Percentiles rank a stretch among this genome's conserved stretches.
Evolutionary conservation across 1,139 yeast genomes (phyloP).

Genomic region (Zygosaccharomyces pseudobailii): DNA sequence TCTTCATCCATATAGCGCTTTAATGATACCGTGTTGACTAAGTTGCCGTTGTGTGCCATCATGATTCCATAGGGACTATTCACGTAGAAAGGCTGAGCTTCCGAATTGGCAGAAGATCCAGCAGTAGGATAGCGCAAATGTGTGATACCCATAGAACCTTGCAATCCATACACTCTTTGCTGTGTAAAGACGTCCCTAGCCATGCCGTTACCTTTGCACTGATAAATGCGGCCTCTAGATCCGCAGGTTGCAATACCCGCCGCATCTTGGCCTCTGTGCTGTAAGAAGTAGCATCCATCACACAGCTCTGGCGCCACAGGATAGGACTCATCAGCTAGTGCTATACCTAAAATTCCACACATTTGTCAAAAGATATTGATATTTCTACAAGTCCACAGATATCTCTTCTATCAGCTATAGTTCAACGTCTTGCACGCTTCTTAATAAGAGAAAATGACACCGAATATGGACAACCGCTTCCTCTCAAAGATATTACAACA

Average conservation of each 20-base stretch:
- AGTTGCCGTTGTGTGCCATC: constrained; percentile 88
- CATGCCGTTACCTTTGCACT: constrained; percentile 99
- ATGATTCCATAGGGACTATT: constrained; percentile 94
- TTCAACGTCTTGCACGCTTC: not conserved
- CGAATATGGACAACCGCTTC: not conserved
- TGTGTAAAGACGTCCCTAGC: constrained; percentile 95
- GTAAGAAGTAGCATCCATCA: constrained; percentile 90
- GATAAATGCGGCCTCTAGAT: constrained; percentile 85
- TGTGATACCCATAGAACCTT: constrained; percentile 93
- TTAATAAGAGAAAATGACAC: no score
- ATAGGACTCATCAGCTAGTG: constrained; percentile 67
- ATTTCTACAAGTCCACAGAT: not conserved
- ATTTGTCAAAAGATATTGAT: constrained; percentile 34
- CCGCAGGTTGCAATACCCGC: constrained; percentile 99
- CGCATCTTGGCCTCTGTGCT: constrained; percentile 98
- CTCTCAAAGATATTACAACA: not conserved
- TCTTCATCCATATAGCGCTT: constrained; percentile 80
- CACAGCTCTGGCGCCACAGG: constrained; percentile 84
- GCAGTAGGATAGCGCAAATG: constrained; percentile 98
- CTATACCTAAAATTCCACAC: constrained; percentile 95
- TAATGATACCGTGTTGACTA: constrained; percentile 79
- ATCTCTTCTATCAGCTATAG: not conserved
- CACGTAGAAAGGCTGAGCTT: constrained; percentile 98
- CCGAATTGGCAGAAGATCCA: constrained; percentile 94
- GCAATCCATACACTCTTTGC: constrained; percentile 66